These are phyloP conservation scores for Eudorina sp. DNA, from an alignment of 139 green algal species.

Conservation along the genomic window DNA sequence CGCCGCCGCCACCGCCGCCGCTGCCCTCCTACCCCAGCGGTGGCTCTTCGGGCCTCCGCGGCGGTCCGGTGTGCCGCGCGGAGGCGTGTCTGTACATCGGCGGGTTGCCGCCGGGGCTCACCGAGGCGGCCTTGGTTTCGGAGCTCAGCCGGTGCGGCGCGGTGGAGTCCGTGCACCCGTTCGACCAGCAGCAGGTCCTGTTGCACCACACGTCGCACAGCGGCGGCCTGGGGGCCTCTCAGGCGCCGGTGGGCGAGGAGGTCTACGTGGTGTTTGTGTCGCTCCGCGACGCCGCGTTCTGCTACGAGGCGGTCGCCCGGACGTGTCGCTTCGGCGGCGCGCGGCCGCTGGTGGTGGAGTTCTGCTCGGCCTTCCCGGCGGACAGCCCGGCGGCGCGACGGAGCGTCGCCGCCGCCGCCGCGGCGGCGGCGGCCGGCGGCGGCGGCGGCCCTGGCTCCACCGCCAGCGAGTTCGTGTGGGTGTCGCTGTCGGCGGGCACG, in stretches of 20 bases:
- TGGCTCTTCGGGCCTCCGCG: constrained; percentile 8
- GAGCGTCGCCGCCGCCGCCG: background rate
- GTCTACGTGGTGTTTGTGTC: constrained; percentile 58
- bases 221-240: background rate
- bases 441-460: background rate
- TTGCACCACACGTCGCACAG: background rate
- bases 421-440: background rate
- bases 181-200: background rate
- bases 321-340: constrained; percentile 48
- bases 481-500: background rate
- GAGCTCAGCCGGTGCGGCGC: background rate
- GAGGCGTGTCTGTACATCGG: constrained; percentile 57
- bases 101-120: constrained; percentile 47
- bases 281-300: constrained; percentile 49
- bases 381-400: constrained; percentile 21
- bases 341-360: constrained; percentile 34
- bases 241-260: background rate
- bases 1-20: background rate
- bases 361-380: constrained; percentile 39
- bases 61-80: constrained; percentile 48
- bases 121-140: constrained; percentile 40
- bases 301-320: constrained; percentile 42
- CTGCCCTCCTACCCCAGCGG: background rate
- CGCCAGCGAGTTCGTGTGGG: constrained; percentile 49
- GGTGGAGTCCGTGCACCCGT: constrained; percentile 37